These are phyloP conservation scores for Phytophthora hibernalis DNA, from an alignment of 352 stramenopile genomes.

Conservation along the genomic window DNA sequence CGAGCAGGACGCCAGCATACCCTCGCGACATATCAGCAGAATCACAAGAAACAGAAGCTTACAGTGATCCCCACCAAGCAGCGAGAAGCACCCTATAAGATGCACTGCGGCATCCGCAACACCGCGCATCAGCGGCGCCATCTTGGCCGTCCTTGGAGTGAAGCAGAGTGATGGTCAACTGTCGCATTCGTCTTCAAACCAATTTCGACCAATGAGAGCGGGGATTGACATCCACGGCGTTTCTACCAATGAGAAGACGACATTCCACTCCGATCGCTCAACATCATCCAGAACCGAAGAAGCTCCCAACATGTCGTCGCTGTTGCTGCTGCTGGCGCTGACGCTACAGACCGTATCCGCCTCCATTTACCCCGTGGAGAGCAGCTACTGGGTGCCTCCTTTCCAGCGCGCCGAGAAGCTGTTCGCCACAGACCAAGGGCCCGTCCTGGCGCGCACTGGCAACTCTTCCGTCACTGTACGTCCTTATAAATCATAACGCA, in stretches of 20 bases:
- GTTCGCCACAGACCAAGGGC: constrained; percentile 77
- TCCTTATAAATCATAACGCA: not conserved
- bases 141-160: not conserved
- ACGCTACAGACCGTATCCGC: constrained; percentile 29
- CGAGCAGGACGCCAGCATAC: constrained; percentile 50
- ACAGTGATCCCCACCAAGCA: not conserved
- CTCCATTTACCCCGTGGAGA: constrained; percentile 80
- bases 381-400: constrained; percentile 75
- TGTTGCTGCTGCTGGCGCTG: constrained; percentile 25
- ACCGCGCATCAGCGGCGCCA: constrained; percentile 4
- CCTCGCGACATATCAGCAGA: constrained; percentile 37
- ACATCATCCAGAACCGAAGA: constrained; percentile 13
- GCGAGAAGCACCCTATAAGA: constrained; percentile 2
- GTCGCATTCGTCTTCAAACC: constrained; percentile 41
- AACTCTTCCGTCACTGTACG: constrained; percentile 73
- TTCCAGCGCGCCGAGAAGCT: constrained; percentile 90
- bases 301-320: constrained; percentile 20
- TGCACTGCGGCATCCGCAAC: not conserved
- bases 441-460: constrained; percentile 65
- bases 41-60: constrained; percentile 32
- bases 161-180: constrained; percentile 41
- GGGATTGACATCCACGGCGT: not conserved
- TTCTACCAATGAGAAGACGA: constrained; percentile 12
- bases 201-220: constrained; percentile 29
- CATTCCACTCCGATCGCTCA: constrained; percentile 1